A percentile compares a stretch with the other conserved stretches of the same genome.
Evolutionary conservation across 169 alveolate species (phyloP).

Genomic region (Plasmodium fragile): DNA sequence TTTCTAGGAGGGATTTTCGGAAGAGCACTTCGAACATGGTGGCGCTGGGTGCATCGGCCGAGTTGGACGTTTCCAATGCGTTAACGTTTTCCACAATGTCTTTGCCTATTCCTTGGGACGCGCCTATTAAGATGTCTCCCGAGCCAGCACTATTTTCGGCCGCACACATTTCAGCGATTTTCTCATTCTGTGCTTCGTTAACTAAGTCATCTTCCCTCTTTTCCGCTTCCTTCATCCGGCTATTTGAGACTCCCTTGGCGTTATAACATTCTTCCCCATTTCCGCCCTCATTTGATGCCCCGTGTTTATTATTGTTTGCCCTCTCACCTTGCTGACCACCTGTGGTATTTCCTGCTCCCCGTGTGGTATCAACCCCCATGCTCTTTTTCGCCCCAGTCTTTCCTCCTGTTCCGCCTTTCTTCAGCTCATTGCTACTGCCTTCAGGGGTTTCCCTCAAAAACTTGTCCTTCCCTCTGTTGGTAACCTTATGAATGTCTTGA

Average conservation of each 20-base stretch:
- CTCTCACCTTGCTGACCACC: neutral
- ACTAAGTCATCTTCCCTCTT: neutral
- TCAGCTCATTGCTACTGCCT: neutral
- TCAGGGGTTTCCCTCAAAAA: neutral
- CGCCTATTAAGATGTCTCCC: neutral
- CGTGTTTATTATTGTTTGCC: neutral
- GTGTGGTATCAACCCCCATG: neutral
- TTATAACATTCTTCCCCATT: neutral
- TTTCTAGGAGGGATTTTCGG: conserved; percentile 52
- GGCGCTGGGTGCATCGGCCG: neutral
- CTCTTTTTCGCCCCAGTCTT: neutral
- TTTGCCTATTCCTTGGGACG: neutral
- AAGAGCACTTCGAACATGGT: conserved; percentile 46
- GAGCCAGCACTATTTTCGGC: neutral
- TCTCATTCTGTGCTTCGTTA: neutral
- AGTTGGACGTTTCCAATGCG: neutral
- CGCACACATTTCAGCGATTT: neutral
- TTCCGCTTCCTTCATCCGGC: neutral
- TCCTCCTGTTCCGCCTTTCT: neutral
- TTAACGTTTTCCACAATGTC: neutral
- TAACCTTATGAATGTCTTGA: neutral
- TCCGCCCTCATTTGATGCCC: neutral
- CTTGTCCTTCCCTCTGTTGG: neutral
- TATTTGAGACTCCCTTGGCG: neutral
- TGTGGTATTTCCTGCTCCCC: neutral